These are phyloP conservation scores for Mycena leptocephala DNA, from an alignment of 768 basidiomycete genomes.

Conservation along the genomic window DNA sequence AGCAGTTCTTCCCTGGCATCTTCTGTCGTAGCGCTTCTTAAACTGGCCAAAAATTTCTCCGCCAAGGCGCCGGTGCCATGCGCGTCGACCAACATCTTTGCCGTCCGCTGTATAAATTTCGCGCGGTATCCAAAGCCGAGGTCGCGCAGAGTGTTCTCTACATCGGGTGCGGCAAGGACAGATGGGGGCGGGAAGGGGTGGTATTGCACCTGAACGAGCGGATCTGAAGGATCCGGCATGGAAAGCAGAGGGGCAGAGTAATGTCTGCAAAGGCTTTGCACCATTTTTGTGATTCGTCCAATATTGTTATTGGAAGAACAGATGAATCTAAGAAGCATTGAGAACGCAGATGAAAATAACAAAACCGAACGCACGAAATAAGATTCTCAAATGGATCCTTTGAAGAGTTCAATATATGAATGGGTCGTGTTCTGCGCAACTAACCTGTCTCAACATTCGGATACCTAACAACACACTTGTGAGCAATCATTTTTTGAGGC, in stretches of 20 bases:
- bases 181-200: conserved; percentile 92
- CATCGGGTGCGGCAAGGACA: conserved; percentile 70
- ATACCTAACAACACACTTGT: conserved; percentile 28
- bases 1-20: conserved; percentile 84
- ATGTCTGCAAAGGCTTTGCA: conserved; percentile 84
- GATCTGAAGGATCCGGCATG: conserved; percentile 51
- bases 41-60: conserved; percentile 72
- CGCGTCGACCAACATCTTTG: conserved; percentile 79
- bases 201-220: conserved; percentile 56
- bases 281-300: conserved; percentile 93
- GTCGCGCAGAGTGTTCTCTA: conserved; percentile 76
- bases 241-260: conserved; percentile 83
- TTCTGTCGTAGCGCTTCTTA: conserved; percentile 66
- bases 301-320: conserved; percentile 99
- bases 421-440: background rate
- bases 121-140: conserved; percentile 98
- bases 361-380: conserved; percentile 78
- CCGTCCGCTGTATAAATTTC: conserved; percentile 88
- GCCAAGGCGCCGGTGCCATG: conserved; percentile 66
- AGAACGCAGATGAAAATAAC: background rate
- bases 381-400: conserved; percentile 95
- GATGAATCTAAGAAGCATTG: conserved; percentile 79
- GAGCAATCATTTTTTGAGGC: background rate
- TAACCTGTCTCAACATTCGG: conserved; percentile 81
- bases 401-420: background rate